Percentiles rank a stretch among this genome's conserved stretches.
Evolutionary conservation across 345 rosid genomes (phyloP).

Genomic region (Salix koriyanagi): DNA sequence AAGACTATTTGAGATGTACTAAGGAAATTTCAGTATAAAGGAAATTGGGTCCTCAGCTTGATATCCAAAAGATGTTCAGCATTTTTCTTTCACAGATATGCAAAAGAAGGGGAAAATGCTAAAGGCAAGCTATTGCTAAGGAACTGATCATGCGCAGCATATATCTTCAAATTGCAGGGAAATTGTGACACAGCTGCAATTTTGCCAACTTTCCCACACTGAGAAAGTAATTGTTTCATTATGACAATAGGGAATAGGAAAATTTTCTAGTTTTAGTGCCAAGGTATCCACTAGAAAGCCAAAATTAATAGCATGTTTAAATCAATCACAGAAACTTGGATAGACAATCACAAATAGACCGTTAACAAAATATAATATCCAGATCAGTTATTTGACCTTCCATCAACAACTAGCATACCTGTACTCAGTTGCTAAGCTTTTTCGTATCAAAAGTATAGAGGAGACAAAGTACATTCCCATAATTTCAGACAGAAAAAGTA

Average conservation of each 20-base stretch:
- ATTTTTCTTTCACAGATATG: neutral
- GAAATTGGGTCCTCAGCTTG: neutral
- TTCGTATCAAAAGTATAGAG: constrained; percentile 89
- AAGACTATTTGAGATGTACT: neutral
- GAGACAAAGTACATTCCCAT: constrained; percentile 99
- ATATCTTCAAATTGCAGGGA: neutral
- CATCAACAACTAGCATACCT: constrained; percentile 37
- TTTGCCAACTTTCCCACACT: neutral
- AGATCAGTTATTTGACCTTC: neutral
- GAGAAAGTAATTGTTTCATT: neutral
- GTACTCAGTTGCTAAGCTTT: constrained; percentile 92
- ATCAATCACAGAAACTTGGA: neutral
- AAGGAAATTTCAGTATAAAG: neutral
- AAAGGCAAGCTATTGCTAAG: neutral
- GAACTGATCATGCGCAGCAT: neutral
- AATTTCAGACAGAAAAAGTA: constrained; percentile 88
- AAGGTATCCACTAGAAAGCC: neutral
- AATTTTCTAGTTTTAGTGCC: neutral
- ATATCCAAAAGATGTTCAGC: neutral
- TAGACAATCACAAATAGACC: neutral
- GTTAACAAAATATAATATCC: neutral
- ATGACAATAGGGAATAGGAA: neutral
- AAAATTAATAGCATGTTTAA: neutral
- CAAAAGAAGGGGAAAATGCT: neutral
- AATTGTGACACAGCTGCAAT: neutral